These are phyloP conservation scores for Pichia exigua DNA, from an alignment of 805 yeast genomes.

Conservation along the genomic window DNA sequence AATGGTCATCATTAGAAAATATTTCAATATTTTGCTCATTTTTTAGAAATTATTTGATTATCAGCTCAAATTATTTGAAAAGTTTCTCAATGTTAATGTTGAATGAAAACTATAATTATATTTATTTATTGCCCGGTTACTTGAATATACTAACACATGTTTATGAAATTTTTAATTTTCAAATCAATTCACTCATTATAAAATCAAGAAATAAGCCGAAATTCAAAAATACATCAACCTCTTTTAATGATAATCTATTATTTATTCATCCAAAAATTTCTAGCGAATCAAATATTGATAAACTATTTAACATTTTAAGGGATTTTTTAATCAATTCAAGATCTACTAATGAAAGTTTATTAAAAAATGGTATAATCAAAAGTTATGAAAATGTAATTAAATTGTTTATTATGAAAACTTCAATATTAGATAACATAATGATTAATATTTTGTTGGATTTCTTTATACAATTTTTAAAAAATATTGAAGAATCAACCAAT, in stretches of 20 bases:
- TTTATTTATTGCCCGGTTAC: slow-evolving; percentile 37
- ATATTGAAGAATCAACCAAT: slow-evolving; percentile 15
- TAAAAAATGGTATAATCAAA: slow-evolving; percentile 17
- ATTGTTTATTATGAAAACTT: slow-evolving; percentile 18
- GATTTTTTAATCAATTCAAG: slow-evolving; percentile 29
- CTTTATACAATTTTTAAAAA: slow-evolving; percentile 19
- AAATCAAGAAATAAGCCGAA: background rate
- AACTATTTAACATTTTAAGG: slow-evolving; percentile 29
- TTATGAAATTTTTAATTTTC: slow-evolving; percentile 30
- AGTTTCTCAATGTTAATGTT: slow-evolving; percentile 9
- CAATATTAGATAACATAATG: slow-evolving; percentile 18
- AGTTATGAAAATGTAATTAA: slow-evolving; percentile 20
- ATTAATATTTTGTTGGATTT: slow-evolving; percentile 20
- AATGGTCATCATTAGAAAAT: slow-evolving; percentile 49
- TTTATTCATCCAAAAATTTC: slow-evolving; percentile 8
- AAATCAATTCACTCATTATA: slow-evolving; percentile 8
- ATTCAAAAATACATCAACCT: background rate
- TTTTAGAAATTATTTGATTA: slow-evolving; percentile 45
- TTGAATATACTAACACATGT: slow-evolving; percentile 38
- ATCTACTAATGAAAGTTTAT: slow-evolving; percentile 23
- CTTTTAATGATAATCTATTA: background rate
- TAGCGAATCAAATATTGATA: slow-evolving; percentile 22
- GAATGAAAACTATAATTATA: slow-evolving; percentile 9
- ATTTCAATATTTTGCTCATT: slow-evolving; percentile 55
- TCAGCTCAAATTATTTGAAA: slow-evolving; percentile 21